These are phyloP conservation scores for Schwanniomyces etchellsii DNA, from an alignment of 1,139 yeast genomes.

Conservation along the genomic window DNA sequence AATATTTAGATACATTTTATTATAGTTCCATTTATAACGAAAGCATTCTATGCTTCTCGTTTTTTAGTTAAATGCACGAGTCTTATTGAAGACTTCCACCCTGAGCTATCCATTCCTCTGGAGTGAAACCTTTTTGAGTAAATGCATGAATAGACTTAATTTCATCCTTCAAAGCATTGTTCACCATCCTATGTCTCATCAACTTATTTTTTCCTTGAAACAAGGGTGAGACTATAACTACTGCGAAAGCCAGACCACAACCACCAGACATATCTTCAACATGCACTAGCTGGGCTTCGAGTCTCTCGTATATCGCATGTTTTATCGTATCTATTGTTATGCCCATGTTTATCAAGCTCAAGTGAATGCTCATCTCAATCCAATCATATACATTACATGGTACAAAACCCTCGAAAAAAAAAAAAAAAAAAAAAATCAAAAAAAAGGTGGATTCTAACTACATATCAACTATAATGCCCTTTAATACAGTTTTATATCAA, in stretches of 20 bases:
- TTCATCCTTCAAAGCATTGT: conserved; percentile 71
- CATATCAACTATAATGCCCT: no score
- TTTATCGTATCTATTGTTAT: conserved; percentile 44
- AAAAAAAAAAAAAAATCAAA: no score
- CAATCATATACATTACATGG: no score
- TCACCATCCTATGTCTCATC: conserved; percentile 82
- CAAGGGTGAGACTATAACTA: conserved; percentile 66
- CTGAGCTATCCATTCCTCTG: conserved; percentile 60
- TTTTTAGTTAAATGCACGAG: no score
- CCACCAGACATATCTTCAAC: conserved; percentile 79
- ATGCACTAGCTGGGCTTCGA: conserved; percentile 50
- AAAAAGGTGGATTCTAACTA: no score
- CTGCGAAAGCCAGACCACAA: conserved; percentile 84
- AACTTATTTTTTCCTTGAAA: conserved; percentile 82
- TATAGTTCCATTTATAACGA: no score
- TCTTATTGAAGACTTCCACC: background rate
- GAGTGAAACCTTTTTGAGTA: conserved; percentile 80
- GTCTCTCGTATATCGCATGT: conserved; percentile 42
- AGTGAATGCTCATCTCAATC: background rate
- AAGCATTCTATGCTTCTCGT: no score
- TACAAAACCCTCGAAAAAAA: no score
- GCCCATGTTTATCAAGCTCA: conserved; percentile 17
- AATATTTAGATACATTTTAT: background rate
- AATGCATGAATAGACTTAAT: conserved; percentile 88
- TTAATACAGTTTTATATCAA: conserved; percentile 3